Evolutionary conservation across 768 basidiomycete species (phyloP).

Genomic region (Russula sp.): DNA sequence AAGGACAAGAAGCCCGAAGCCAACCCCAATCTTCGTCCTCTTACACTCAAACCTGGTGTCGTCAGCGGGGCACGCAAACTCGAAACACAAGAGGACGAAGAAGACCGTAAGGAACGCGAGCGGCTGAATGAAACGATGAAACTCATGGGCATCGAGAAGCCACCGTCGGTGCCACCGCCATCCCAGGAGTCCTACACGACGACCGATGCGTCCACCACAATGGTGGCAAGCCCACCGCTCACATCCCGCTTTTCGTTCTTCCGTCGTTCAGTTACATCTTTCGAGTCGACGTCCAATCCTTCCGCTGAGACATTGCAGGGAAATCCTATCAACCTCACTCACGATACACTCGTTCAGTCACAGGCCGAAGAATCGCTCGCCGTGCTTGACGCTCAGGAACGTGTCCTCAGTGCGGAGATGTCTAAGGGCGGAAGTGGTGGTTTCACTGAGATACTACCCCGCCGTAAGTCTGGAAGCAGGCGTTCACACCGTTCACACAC

Average conservation of each 20-base stretch:
- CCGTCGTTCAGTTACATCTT: slow-evolving; percentile 48
- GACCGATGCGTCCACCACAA: slow-evolving; percentile 36
- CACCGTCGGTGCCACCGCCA: slow-evolving; percentile 42
- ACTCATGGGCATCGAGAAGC: slow-evolving; percentile 84
- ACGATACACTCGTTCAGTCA: slow-evolving; percentile 73
- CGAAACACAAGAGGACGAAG: slow-evolving; percentile 88
- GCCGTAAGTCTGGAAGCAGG: slow-evolving; percentile 52
- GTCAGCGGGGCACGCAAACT: slow-evolving; percentile 71
- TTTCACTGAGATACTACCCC: slow-evolving; percentile 71
- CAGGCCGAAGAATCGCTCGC: slow-evolving; percentile 75
- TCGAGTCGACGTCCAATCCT: slow-evolving; percentile 49
- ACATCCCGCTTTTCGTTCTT: slow-evolving; percentile 69
- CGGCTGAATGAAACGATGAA: slow-evolving; percentile 89
- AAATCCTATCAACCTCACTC: slow-evolving; percentile 50
- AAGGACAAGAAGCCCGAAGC: slow-evolving; percentile 66
- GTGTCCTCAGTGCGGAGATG: slow-evolving; percentile 65
- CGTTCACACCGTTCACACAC: slow-evolving; percentile 53
- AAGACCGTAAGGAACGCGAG: slow-evolving; percentile 83
- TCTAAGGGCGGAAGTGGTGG: slow-evolving; percentile 70
- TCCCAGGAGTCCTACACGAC: slow-evolving; percentile 44
- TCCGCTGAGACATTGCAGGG: slow-evolving; percentile 42
- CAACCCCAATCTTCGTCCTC: slow-evolving; percentile 55
- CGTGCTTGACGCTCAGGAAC: slow-evolving; percentile 78
- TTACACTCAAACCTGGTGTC: slow-evolving; percentile 68
- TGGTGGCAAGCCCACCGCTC: slow-evolving; percentile 35